Evolutionary conservation across 2,329 filamentous ascomycete species (phyloP), one percentile per base, ranked within the genome.

Genomic region (Fusarium lyarnte): DNA sequence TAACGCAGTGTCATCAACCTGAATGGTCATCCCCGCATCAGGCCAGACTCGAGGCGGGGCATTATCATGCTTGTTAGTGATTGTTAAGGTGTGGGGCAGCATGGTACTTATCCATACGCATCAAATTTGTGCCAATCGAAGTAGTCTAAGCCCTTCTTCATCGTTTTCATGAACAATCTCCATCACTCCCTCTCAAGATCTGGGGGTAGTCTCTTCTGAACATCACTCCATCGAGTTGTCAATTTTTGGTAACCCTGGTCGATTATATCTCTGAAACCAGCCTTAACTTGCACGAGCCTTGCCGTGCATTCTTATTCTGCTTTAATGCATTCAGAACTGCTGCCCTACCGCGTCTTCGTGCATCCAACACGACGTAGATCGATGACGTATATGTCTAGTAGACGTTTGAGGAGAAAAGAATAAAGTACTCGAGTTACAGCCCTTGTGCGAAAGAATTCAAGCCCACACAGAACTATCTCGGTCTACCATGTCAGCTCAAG

Each of bases 21-120:
- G 8, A 35, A 11, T 17, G 11, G 31, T 35, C 38, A 67, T 61
- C 64, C 64, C 54, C 31, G 63, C 63, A 45, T 29, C 9, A 31
- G 23, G 2, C 6, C 5, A 21, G n/a, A 9, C 6, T 16, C 1
- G 14, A 36, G 38, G 63, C 33, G 62, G 62, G 62, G 62, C 29
- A 9, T 17, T 5, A 5, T 4, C 2, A n/a, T 16, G 4, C 2
- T 6, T n/a, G 62, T 51, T 66, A 66, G 25, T 0, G 0, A 4
- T 3, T n/a, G 33, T 16, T 45, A 52, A 21, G 4, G 21, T 8
- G 21, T 8, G 13, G 7, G 4, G 2, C 3, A 12, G 5, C 2
- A 5, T 1, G 10, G 10, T 35, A 54, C 57, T 25, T 6, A 6
- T 8, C 1, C 6, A 2, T 21, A 0, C 7, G 7, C n/a, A 4